Percentiles rank a stretch among this genome's conserved stretches.
Evolutionary conservation across 768 basidiomycete genomes (phyloP).

Genomic region (Jaapia argillacea): DNA sequence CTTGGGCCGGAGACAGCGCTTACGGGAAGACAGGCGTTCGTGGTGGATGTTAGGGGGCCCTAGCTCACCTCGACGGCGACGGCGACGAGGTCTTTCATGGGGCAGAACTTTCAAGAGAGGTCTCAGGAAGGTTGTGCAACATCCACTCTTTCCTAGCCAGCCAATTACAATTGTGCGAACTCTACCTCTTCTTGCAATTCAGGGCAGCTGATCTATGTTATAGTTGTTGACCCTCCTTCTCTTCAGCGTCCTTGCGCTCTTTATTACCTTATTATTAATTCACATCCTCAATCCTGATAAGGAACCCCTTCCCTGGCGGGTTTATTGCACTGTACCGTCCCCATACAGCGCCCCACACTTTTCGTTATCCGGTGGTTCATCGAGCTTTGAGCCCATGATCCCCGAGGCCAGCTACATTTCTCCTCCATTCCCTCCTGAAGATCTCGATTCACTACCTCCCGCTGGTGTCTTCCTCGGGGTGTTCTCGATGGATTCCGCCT

Average conservation of each 20-base stretch:
- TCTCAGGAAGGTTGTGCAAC: constrained; percentile 46
- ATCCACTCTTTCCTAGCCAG: constrained; percentile 71
- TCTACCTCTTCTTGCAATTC: background rate
- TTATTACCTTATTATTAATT: constrained; percentile 79
- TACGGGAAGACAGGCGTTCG: constrained; percentile 23
- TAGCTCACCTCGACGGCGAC: constrained; percentile 39
- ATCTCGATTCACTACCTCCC: constrained; percentile 69
- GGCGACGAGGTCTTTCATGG: constrained; percentile 30
- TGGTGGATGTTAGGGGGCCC: constrained; percentile 44
- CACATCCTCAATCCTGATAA: constrained; percentile 96
- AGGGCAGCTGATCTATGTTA: constrained; percentile 8
- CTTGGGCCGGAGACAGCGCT: constrained; percentile 9
- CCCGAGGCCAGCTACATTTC: constrained; percentile 16
- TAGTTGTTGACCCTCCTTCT: constrained; percentile 66
- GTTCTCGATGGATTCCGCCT: constrained; percentile 78
- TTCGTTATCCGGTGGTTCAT: constrained; percentile 27
- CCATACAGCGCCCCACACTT: constrained; percentile 32
- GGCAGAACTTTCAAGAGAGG: constrained; percentile 44
- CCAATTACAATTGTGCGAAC: constrained; percentile 69
- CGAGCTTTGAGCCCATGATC: constrained; percentile 24
- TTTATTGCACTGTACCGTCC: constrained; percentile 75
- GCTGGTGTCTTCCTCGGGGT: constrained; percentile 85
- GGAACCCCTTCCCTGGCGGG: constrained; percentile 87
- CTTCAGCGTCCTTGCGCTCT: constrained; percentile 72
- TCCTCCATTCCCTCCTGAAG: constrained; percentile 56